phyloP scores from a whole-genome alignment of 1,139 yeast species.

The Pneumocystis canis region DNA sequence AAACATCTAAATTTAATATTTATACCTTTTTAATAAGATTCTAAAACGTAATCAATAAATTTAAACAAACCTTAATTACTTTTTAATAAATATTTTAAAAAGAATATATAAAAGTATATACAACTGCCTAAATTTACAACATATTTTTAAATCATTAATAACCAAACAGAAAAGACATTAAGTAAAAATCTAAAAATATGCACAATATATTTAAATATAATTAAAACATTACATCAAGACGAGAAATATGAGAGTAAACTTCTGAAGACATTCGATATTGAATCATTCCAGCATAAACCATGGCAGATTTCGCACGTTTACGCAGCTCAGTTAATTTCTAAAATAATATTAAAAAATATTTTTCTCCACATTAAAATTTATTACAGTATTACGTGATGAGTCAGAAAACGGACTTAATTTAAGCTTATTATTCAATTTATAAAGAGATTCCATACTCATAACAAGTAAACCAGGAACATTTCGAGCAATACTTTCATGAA shows the following conservation, averaged over 20 bases:
- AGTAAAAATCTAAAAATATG: neutral
- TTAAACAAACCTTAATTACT: neutral
- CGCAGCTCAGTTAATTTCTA: conserved; percentile 37
- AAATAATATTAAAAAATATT: neutral
- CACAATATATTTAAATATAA: neutral
- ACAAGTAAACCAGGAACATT: conserved; percentile 69
- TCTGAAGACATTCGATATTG: conserved; percentile 93
- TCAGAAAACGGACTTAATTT: conserved; percentile 36
- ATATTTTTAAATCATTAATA: neutral
- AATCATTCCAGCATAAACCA: conserved; percentile 91
- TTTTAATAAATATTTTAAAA: neutral
- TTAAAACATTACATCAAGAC: conserved; percentile 12
- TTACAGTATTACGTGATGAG: neutral
- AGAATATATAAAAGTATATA: neutral
- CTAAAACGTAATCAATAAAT: neutral
- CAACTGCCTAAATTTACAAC: neutral
- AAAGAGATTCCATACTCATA: conserved; percentile 64
- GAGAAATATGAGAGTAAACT: conserved; percentile 13
- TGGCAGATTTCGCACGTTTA: conserved; percentile 65
- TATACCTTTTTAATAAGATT: neutral
- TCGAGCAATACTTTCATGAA: conserved; percentile 60
- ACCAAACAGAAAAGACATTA: neutral
- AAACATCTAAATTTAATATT: neutral
- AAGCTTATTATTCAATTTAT: conserved; percentile 43
- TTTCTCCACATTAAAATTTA: neutral